Conservation (phyloP, 1,284 basidiomycete genomes). For the Clitocybe nebularis region DNA sequence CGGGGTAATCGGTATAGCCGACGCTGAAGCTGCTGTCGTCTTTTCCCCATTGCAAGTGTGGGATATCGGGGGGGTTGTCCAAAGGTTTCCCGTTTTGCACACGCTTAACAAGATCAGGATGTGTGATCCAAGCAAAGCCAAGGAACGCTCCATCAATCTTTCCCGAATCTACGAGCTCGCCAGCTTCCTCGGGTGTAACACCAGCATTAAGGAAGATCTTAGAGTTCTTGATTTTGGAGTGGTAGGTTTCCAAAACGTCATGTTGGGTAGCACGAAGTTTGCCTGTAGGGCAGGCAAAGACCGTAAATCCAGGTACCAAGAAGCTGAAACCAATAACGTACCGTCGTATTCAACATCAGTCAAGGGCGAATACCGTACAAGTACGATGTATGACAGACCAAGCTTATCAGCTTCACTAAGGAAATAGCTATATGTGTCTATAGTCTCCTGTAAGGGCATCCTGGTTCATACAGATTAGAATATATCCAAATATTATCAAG, state of each 20-base stretch:
- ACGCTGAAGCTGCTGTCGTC: conserved; percentile 17
- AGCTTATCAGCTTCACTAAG: conserved; percentile 35
- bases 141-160: conserved; percentile 27
- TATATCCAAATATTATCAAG: background rate
- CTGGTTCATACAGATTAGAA: conserved; percentile 16
- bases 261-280: conserved; percentile 23
- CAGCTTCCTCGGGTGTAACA: conserved; percentile 31
- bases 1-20: conserved; percentile 29
- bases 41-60: conserved; percentile 21
- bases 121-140: conserved; percentile 26
- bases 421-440: conserved; percentile 37
- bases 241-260: conserved; percentile 29
- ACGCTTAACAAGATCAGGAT: conserved; percentile 29
- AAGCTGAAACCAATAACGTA: too few relatives aligned
- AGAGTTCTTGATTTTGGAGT: conserved; percentile 27
- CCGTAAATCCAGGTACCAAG: too few relatives aligned
- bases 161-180: conserved; percentile 20
- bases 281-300: too few relatives aligned
- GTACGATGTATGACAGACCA: conserved; percentile 31
- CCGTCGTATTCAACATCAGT: conserved; percentile 29
- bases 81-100: conserved; percentile 25
- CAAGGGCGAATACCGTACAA: conserved; percentile 27
- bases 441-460: conserved; percentile 40
- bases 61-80: conserved; percentile 22
- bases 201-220: conserved; percentile 27